These are phyloP conservation scores for Phialophora verrucosa DNA, from an alignment of 2,329 filamentous ascomycete genomes.

Conservation along the genomic window DNA sequence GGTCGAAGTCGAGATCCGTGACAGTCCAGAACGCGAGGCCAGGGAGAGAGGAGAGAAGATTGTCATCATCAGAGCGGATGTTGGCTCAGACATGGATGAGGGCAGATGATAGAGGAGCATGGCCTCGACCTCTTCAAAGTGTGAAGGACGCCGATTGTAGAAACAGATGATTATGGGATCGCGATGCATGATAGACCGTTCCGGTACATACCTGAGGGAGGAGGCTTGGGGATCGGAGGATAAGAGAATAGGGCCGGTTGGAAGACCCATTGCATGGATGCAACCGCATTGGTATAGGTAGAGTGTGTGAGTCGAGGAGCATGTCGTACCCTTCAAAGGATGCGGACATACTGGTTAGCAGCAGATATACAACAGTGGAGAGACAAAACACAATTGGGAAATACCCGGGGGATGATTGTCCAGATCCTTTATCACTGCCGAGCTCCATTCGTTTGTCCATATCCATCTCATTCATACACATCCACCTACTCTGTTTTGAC, in stretches of 20 bases:
- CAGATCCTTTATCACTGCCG: too few species aligned
- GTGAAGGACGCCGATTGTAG: not conserved
- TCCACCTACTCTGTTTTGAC: too few species aligned
- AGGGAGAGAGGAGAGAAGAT: slow-evolving; percentile 34
- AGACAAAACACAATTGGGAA: not conserved
- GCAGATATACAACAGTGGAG: not conserved
- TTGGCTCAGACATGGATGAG: slow-evolving; percentile 25
- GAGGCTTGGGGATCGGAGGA: not conserved
- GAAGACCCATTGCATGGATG: not conserved
- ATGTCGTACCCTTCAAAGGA: not conserved
- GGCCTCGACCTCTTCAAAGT: too few species aligned
- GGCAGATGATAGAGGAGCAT: slow-evolving; percentile 4
- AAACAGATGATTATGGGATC: not conserved
- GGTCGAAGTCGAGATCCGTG: slow-evolving; percentile 37
- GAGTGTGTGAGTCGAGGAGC: not conserved
- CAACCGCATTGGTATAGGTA: not conserved
- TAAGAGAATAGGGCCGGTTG: not conserved
- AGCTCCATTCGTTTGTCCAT: not conserved
- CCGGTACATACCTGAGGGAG: not conserved
- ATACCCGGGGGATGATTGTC: not conserved
- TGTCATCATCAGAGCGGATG: slow-evolving; percentile 35
- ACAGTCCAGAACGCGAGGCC: slow-evolving; percentile 36
- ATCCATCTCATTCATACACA: too few species aligned
- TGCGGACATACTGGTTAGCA: not conserved
- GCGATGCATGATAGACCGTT: not conserved